A percentile compares a stretch with the other conserved stretches of the same genome.
These are phyloP conservation scores for Epichloe hybrida DNA, from an alignment of 2,329 filamentous ascomycete species.

Conservation along the genomic window DNA sequence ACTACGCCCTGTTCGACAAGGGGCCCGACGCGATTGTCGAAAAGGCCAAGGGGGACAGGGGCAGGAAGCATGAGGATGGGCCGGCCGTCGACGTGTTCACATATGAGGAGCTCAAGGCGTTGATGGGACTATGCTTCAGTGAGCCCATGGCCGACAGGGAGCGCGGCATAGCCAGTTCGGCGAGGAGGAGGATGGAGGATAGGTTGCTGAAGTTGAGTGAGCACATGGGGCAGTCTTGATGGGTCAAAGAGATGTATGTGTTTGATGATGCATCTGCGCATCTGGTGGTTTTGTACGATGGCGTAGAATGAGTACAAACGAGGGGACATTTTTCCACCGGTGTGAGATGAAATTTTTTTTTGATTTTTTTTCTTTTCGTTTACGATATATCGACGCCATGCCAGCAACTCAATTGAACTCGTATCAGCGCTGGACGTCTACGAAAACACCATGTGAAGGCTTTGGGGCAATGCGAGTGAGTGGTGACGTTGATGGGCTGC, in stretches of 20 bases:
- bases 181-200: conserved; percentile 56
- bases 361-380: too few species aligned
- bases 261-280: background rate
- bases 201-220: conserved; percentile 58
- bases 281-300: background rate
- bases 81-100: conserved; percentile 34
- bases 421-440: background rate
- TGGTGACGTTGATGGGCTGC: background rate
- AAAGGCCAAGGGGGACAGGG: conserved; percentile 39
- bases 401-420: background rate
- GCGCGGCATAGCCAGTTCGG: conserved; percentile 52
- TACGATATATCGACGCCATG: too few species aligned
- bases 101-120: conserved; percentile 52
- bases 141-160: conserved; percentile 53
- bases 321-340: background rate
- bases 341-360: too few species aligned
- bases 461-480: background rate
- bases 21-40: conserved; percentile 53
- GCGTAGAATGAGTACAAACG: background rate
- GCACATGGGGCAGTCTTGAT: conserved; percentile 49
- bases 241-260: background rate
- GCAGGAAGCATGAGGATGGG: conserved; percentile 19
- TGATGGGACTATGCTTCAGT: conserved; percentile 55
- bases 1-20: conserved; percentile 53
- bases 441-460: too few species aligned